Base-by-base conservation (phyloP, 345 rosid species). In the Angophora floribunda region DNA sequence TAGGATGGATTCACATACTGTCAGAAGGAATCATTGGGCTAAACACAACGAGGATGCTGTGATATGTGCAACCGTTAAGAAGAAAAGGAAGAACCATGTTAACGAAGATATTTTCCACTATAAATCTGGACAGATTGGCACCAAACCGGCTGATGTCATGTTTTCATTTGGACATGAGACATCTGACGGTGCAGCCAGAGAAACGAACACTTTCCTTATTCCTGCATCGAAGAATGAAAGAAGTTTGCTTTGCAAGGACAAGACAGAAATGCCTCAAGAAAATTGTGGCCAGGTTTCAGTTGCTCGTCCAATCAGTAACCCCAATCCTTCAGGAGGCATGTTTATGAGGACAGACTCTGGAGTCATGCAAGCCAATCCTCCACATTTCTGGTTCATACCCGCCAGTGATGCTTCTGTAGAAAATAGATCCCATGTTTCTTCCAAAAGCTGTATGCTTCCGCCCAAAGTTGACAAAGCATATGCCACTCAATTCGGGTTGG, bases 161-260 rank as follows among this genome's bases (percentile, higher is more conserved):
- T 67, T 88, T 87, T 89, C 87, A 51, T 86, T 91, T 12, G 88
- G 55, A n/a, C 87, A 87, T 17, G 85, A 91, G 88, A 86, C 87
- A 89, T 50, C 86, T 89, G 79, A 88, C 14, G 87, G 92, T 36
- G 82, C 82, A 75, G 49, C 82, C 86, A 91, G 90, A 91, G 97
- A 87, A 90, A 86, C 59, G 36, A 87, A 85, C 89, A 82, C 92
- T 87, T 88, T 91, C 82, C 91, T 92, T 84, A 89, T 92, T 88
- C 94, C 91, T 84, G 87, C 88, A 45, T 92, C 87, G 85, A 93
- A 90, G 87, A 87, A 89, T 52, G 95, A 95, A 87, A 91, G 86
- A 90, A 93, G 89, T 89, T 91, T 88, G 51, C 75, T 89, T 88
- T 90, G 88, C 53, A 93, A 89, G 91, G 95, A 90, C 93, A 96